These are phyloP conservation scores for Filobasidium wieringae DNA, from an alignment of 768 basidiomycete species.

Conservation along the genomic window DNA sequence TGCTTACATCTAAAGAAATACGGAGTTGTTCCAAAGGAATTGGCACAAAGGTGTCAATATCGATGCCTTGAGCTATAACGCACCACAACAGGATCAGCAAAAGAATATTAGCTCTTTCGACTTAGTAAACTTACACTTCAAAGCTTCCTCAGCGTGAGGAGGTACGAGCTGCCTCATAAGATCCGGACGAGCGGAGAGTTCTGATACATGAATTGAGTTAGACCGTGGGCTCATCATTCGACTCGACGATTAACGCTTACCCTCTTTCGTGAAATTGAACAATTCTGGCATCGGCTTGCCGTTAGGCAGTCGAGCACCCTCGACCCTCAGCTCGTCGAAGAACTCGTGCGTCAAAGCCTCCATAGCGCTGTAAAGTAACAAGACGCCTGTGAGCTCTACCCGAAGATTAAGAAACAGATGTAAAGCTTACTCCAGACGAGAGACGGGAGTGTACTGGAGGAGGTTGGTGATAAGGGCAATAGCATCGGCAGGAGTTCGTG, in stretches of 20 bases:
- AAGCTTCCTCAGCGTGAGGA: slow-evolving; percentile 73
- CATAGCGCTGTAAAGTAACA: slow-evolving; percentile 75
- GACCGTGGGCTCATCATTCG: neutral
- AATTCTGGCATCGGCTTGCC: slow-evolving; percentile 89
- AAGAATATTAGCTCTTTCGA: neutral
- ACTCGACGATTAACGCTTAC: slow-evolving; percentile 44
- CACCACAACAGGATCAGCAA: neutral
- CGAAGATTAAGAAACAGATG: neutral
- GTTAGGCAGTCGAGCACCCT: slow-evolving; percentile 89
- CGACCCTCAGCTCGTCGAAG: slow-evolving; percentile 88
- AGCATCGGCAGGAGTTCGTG: slow-evolving; percentile 88
- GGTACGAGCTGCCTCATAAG: slow-evolving; percentile 86
- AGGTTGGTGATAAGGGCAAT: slow-evolving; percentile 91
- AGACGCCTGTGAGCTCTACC: neutral
- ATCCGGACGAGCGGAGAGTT: slow-evolving; percentile 92
- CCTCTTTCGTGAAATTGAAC: slow-evolving; percentile 93
- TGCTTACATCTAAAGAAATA: slow-evolving; percentile 64
- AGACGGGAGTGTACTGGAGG: slow-evolving; percentile 94
- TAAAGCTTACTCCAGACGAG: slow-evolving; percentile 53
- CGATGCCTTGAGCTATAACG: slow-evolving; percentile 54
- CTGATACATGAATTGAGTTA: slow-evolving; percentile 42
- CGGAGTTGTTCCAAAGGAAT: slow-evolving; percentile 93
- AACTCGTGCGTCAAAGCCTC: slow-evolving; percentile 49
- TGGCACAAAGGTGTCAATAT: slow-evolving; percentile 82
- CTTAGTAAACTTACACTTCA: slow-evolving; percentile 37